Evolutionary conservation across 345 rosid genomes (phyloP).

Genomic region (Eucalyptus camaldulensis): DNA sequence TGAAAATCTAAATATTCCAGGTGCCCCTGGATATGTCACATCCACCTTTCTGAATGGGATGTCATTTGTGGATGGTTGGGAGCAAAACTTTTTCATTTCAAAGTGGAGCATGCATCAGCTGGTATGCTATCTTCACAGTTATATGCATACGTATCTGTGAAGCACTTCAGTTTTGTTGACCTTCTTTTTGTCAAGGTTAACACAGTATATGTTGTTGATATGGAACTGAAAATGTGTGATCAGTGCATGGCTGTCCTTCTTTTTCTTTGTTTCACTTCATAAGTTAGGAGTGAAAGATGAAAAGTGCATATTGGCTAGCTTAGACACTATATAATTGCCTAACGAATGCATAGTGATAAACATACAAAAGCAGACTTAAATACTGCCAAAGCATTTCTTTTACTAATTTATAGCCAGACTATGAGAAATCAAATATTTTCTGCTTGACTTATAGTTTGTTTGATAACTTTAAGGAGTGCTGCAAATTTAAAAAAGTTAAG

Average conservation of each 20-base stretch:
- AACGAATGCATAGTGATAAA: background rate
- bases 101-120: conserved; percentile 99
- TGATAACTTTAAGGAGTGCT: background rate
- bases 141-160: background rate
- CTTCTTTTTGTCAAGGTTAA: background rate
- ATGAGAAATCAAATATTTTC: background rate
- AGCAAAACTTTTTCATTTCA: conserved; percentile 88
- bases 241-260: background rate
- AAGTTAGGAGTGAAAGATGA: background rate
- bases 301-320: background rate
- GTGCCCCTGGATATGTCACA: conserved; percentile 83
- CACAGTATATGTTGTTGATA: background rate
- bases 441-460: background rate
- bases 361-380: background rate
- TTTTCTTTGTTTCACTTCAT: background rate
- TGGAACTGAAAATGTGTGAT: background rate
- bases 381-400: background rate
- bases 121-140: conserved; percentile 23
- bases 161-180: background rate
- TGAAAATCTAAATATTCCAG: conserved; percentile 11
- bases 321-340: background rate
- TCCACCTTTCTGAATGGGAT: conserved; percentile 86
- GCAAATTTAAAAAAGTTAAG: background rate
- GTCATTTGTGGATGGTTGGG: conserved; percentile 99
- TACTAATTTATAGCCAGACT: background rate